phyloP scores from a whole-genome alignment of 1,284 basidiomycete species.

The Cutaneotrichosporon mucoides region DNA sequence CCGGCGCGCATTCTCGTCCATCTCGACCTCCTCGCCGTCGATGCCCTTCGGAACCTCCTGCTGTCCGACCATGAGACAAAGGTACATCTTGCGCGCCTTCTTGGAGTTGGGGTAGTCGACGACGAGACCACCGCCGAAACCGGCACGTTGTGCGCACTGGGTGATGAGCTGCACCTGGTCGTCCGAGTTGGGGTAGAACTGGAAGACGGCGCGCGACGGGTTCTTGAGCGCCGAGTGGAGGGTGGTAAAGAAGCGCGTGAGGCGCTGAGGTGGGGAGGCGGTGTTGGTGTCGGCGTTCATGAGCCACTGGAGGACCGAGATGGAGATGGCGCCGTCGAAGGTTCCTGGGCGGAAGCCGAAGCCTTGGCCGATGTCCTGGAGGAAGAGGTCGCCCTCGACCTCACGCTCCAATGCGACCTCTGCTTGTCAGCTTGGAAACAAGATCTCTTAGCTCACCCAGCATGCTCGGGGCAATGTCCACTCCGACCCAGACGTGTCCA shows the following conservation, averaged over 20 bases:
- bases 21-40: constrained; percentile 60
- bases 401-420: constrained; percentile 92
- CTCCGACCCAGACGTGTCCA: constrained; percentile 90
- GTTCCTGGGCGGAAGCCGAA: constrained; percentile 92
- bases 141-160: constrained; percentile 84
- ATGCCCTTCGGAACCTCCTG: constrained; percentile 66
- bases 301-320: constrained; percentile 98
- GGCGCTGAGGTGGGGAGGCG: constrained; percentile 86
- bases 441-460: constrained; percentile 59
- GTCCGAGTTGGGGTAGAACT: constrained; percentile 93
- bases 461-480: constrained; percentile 97
- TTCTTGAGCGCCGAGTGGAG: constrained; percentile 87
- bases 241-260: constrained; percentile 93
- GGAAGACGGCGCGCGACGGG: constrained; percentile 88
- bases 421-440: constrained; percentile 39
- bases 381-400: constrained; percentile 86
- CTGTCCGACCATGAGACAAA: constrained; percentile 77
- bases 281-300: constrained; percentile 93
- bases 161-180: constrained; percentile 96
- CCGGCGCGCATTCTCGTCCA: constrained; percentile 55
- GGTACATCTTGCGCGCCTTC: constrained; percentile 86
- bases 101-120: constrained; percentile 97
- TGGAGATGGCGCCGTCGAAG: constrained; percentile 97
- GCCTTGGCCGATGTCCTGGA: constrained; percentile 90
- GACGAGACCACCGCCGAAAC: constrained; percentile 94